Conservation (phyloP, 768 basidiomycete species). For the Suillus brevipes region DNA sequence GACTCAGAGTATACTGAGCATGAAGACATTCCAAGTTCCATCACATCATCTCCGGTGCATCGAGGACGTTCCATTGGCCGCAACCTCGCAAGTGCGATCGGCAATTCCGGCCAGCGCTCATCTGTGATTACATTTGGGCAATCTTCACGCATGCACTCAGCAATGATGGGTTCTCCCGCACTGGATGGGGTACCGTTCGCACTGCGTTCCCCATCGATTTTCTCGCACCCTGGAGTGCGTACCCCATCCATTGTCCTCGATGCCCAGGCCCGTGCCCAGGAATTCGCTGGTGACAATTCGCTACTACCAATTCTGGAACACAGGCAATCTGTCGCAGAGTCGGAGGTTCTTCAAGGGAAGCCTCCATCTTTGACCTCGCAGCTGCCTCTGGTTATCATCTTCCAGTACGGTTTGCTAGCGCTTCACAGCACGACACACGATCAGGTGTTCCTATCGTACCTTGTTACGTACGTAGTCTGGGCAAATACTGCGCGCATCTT, state of each 20-base stretch:
- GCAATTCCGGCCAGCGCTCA: constrained; percentile 22
- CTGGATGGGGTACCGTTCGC: constrained; percentile 38
- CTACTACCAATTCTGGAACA: constrained; percentile 51
- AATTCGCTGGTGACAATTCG: constrained; percentile 36
- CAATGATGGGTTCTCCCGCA: constrained; percentile 35
- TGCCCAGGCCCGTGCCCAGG: constrained; percentile 58
- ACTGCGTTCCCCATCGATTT: constrained; percentile 72
- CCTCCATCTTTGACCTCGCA: constrained; percentile 68
- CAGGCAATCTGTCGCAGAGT: constrained; percentile 27
- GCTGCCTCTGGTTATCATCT: constrained; percentile 80
- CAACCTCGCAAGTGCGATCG: constrained; percentile 5
- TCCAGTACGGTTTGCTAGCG: constrained; percentile 89
- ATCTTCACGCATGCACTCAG: constrained; percentile 27
- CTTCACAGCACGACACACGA: constrained; percentile 89
- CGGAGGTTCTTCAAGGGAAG: constrained; percentile 49
- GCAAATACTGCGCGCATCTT: constrained; percentile 2
- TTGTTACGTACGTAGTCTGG: constrained; percentile 49
- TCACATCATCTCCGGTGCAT: constrained; percentile 10
- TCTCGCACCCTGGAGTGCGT: constrained; percentile 79
- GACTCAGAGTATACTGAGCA: constrained; percentile 44
- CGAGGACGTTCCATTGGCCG: constrained; percentile 23
- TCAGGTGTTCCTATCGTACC: constrained; percentile 89
- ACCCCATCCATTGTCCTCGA: constrained; percentile 76
- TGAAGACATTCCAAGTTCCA: constrained; percentile 28
- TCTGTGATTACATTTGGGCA: constrained; percentile 25